Conservation (phyloP, 2,329 filamentous ascomycete genomes). For the Colletotrichum caudatum region DNA sequence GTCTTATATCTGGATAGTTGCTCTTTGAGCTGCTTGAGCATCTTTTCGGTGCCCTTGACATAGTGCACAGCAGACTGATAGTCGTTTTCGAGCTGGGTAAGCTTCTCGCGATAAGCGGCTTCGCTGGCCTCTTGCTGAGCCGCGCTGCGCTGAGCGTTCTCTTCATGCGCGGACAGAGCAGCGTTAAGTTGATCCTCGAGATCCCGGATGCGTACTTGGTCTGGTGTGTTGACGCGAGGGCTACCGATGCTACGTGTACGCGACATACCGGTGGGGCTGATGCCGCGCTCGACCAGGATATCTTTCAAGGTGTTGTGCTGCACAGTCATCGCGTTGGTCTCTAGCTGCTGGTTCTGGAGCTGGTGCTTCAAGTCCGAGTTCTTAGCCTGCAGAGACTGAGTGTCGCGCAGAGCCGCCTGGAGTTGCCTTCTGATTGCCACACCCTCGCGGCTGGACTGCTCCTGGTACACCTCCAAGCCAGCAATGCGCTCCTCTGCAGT, state of each 20-base stretch:
- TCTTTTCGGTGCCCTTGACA: conserved; percentile 98
- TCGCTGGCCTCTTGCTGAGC: conserved; percentile 88
- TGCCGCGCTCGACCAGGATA: conserved; percentile 87
- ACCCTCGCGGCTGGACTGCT: conserved; percentile 94
- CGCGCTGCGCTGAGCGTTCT: conserved; percentile 82
- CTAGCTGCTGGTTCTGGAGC: conserved; percentile 86
- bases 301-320: conserved; percentile 95
- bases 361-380: conserved; percentile 87
- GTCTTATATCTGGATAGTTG: conserved; percentile 93
- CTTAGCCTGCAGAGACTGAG: conserved; percentile 82
- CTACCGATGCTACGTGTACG: conserved; percentile 79
- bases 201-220: conserved; percentile 82
- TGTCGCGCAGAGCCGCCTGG: conserved; percentile 84
- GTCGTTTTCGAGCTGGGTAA: conserved; percentile 94
- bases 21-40: conserved; percentile 98
- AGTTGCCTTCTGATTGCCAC: conserved; percentile 90
- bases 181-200: conserved; percentile 88
- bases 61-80: conserved; percentile 99
- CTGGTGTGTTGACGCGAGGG: conserved; percentile 82
- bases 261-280: conserved; percentile 79
- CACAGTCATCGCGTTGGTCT: conserved; percentile 92
- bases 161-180: conserved; percentile 84
- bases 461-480: conserved; percentile 95
- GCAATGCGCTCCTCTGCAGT: conserved; percentile 97
- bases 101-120: conserved; percentile 88